Base-by-base conservation (phyloP, 768 basidiomycete species). In the Cystofilobasidium capitatum region DNA sequence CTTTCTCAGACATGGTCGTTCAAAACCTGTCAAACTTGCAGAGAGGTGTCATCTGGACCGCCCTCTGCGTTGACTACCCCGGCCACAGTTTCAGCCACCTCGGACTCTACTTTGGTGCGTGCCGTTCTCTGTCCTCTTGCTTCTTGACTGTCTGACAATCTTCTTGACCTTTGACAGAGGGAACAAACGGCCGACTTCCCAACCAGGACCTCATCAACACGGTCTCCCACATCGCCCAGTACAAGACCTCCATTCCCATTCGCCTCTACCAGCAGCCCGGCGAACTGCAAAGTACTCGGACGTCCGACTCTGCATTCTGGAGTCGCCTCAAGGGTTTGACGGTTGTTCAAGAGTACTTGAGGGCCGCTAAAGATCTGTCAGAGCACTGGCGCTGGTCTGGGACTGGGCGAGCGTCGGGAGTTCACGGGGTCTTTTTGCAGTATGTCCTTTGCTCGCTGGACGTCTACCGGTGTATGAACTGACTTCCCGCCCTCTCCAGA, bases 31-130 rank as follows among this genome's bases (percentile, higher is more conserved):
- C 5, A 4, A 57, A 35, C 9, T 44, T 64, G 2, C 68, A 58
- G 1, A 89, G 90, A 2, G 93, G 92, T 3, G 87, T 92, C 8
- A 88, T 99, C 49, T 99, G 96, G 96, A 91, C 89, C 0, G 91
- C 91, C 14, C 78, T 99, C 55, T 88, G 88, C 72, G 84, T 99
- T 49, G 96, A 98, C 75, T 98, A 97, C 76, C 90, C 92, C 0
- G 89, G 91, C 0, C 94, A 99, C 77, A 97, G 93, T 0, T 94
- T 98, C 78, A 91, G 88, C 13, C 90, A 97, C 74, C 81, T 98
- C 2, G 94, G 96, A n/a, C 78, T 98, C 13, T 97, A 91, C 79
- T 89, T 87, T 76, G 94, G 94, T 91, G 22, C 64, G 85, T 71
- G 22, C 61, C 16, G 26, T 24, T 22, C 26, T n/a, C 20, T 29